Conservation (phyloP, 352 stramenopile species). For the Phytopythium cucurbitacearum region DNA sequence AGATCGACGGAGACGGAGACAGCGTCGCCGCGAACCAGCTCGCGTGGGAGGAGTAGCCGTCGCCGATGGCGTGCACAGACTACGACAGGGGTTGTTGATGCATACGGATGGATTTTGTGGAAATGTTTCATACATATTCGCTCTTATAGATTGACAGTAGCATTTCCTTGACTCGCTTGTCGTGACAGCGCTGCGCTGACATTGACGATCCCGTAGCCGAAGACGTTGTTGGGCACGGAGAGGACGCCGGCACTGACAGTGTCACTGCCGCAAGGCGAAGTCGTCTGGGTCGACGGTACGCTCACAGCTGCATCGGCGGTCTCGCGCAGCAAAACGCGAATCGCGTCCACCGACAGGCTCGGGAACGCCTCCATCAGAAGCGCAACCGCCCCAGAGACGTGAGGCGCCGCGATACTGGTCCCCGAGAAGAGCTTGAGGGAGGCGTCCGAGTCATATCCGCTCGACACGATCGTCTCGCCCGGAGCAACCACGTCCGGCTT, state of each 20-base stretch:
- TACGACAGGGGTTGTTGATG: too few species aligned
- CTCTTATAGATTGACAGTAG: too few species aligned
- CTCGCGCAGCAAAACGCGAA: slow-evolving; percentile 23
- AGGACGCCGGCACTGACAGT: slow-evolving; percentile 5
- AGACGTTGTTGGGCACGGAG: slow-evolving; percentile 48
- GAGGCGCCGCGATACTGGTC: slow-evolving; percentile 35
- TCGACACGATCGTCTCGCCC: slow-evolving; percentile 24
- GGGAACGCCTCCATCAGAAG: slow-evolving; percentile 34
- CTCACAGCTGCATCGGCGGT: not conserved
- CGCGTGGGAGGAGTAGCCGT: slow-evolving; percentile 62
- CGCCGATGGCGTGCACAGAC: too few species aligned
- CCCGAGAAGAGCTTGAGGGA: slow-evolving; percentile 16
- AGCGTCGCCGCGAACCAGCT: slow-evolving; percentile 78
- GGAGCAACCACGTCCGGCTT: slow-evolving; percentile 39
- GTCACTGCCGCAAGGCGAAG: slow-evolving; percentile 7
- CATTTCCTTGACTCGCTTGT: too few species aligned
- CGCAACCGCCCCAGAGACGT: slow-evolving; percentile 31
- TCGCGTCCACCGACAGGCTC: slow-evolving; percentile 9
- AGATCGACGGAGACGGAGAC: slow-evolving; percentile 89
- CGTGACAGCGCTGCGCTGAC: slow-evolving; percentile 3
- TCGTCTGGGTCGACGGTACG: not conserved
- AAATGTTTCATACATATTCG: too few species aligned
- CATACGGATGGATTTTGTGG: too few species aligned
- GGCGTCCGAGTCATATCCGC: slow-evolving; percentile 5
- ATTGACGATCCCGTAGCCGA: slow-evolving; percentile 48